Evolutionary conservation across 495 filamentous ascomycete genomes (phyloP), one percentile per base, ranked within the genome.

Genomic region (Usnea hakonensis): DNA sequence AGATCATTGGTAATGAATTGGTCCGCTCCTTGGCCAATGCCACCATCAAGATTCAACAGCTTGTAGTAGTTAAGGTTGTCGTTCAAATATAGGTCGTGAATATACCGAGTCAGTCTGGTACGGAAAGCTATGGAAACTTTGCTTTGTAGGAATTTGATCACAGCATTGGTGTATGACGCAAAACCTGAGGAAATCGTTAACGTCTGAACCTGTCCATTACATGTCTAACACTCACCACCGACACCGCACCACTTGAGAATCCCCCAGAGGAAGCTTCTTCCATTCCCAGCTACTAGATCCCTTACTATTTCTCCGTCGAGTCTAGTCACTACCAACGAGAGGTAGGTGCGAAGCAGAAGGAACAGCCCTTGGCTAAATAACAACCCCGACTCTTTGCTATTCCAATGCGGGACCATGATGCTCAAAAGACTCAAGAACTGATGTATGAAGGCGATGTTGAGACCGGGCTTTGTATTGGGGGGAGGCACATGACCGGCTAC

Each of bases 61-160:
- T 96, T 97, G 78, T 99, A 97, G 72, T 96, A 99, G 69, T 92
- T 93, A 61, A 95, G 84, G 64, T 92, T 90, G 60, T 91, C 87
- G 67, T 95, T 96, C 28, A 99, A 81, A 72, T 97, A 97, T 28
- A 99, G 76, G 73, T 99, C 95, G 70, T 99, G 95, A 56, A 99
- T 96, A 71, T 99, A 99, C 64, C 95, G 79, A 21, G 95, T 99
- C 32, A 99, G 77, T 2, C 95, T 86, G 10, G 95, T 99, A 40
- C 95, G 89, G 81, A 99, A 99, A 50, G 95, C 90, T 61, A 99
- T 99, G 17, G 92, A 95, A 54, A 97, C 90, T 78, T 99, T 99
- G 55, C 90, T 90, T 71, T 99, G 93, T 58, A 99, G 82, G 75
- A 91, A 99, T 74, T 97, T 97, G 75, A 99, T 97, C 87, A 91